Evolutionary conservation across 1,139 yeast species (phyloP).

Genomic region (Candida albicans): DNA sequence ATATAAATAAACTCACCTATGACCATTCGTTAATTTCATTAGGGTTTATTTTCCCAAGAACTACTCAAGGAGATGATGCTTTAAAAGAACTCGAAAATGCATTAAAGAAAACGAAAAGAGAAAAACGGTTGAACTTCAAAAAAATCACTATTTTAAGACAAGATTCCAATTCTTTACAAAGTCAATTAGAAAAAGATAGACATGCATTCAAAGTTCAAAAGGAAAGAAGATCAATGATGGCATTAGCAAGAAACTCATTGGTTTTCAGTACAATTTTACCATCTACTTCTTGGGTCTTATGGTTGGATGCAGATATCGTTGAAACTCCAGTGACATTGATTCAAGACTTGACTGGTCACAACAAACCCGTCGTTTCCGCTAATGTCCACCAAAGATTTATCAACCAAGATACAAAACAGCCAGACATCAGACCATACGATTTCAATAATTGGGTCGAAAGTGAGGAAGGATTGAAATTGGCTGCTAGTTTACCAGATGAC

Average conservation of each 20-base stretch:
- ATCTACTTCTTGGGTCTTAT: conserved; percentile 88
- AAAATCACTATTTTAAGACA: conserved; percentile 87
- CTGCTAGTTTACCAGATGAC: conserved; percentile 71
- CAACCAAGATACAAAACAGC: conserved; percentile 56
- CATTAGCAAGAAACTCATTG: conserved; percentile 87
- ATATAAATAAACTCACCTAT: conserved; percentile 68
- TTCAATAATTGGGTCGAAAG: conserved; percentile 96
- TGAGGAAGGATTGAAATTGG: conserved; percentile 77
- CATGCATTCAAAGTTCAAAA: conserved; percentile 74
- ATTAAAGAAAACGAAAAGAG: conserved; percentile 57
- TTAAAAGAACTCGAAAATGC: conserved; percentile 69
- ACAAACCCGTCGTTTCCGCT: conserved; percentile 85
- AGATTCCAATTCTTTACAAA: conserved; percentile 72
- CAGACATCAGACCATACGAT: conserved; percentile 84
- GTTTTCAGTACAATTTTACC: conserved; percentile 89
- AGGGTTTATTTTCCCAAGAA: conserved; percentile 89
- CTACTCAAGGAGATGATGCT: conserved; percentile 76
- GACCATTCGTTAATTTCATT: conserved; percentile 83
- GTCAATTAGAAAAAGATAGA: conserved; percentile 77
- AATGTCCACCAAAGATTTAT: conserved; percentile 84
- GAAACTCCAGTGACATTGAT: conserved; percentile 82
- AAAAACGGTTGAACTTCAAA: conserved; percentile 62
- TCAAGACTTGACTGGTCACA: conserved; percentile 84
- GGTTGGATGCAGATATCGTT: conserved; percentile 93
- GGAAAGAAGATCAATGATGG: conserved; percentile 87